Conservation (phyloP, 83 land plant species). For the Picea mariana region DNA sequence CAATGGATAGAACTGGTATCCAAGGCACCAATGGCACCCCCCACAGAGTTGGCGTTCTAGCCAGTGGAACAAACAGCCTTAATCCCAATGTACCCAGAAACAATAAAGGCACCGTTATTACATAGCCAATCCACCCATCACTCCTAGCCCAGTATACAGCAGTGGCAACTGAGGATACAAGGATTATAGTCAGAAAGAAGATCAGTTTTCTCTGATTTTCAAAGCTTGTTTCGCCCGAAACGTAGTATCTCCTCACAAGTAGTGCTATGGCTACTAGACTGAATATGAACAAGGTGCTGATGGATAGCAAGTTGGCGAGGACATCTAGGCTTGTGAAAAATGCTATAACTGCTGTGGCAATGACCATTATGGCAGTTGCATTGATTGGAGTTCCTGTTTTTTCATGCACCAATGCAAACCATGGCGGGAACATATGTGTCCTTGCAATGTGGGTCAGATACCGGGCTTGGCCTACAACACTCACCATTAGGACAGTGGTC, state of each 20-base stretch:
- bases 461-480: slow-evolving; percentile 79
- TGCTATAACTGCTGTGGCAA: slow-evolving; percentile 70
- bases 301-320: slow-evolving; percentile 69
- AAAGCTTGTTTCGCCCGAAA: slow-evolving; percentile 20
- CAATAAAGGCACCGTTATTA: slow-evolving; percentile 71
- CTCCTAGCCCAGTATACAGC: slow-evolving; percentile 65
- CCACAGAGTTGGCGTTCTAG: slow-evolving; percentile 77
- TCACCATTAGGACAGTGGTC: slow-evolving; percentile 78
- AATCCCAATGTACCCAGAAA: slow-evolving; percentile 57
- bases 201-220: slow-evolving; percentile 21
- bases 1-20: slow-evolving; percentile 83
- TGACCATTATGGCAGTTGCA: slow-evolving; percentile 67
- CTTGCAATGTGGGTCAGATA: slow-evolving; percentile 90
- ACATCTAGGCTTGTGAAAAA: slow-evolving; percentile 80
- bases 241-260: slow-evolving; percentile 77
- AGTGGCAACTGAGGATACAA: slow-evolving; percentile 63
- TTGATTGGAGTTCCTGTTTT: slow-evolving; percentile 83
- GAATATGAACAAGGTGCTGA: too few species aligned
- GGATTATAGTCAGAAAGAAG: slow-evolving; percentile 37
- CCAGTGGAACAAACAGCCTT: slow-evolving; percentile 50
- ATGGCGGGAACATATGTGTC: too few species aligned
- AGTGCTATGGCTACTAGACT: slow-evolving; percentile 81
- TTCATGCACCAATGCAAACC: slow-evolving; percentile 72
- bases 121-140: slow-evolving; percentile 71
- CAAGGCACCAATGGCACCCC: slow-evolving; percentile 97